Conservation (phyloP, 1,139 yeast species). For the Lodderomyces margitis region DNA sequence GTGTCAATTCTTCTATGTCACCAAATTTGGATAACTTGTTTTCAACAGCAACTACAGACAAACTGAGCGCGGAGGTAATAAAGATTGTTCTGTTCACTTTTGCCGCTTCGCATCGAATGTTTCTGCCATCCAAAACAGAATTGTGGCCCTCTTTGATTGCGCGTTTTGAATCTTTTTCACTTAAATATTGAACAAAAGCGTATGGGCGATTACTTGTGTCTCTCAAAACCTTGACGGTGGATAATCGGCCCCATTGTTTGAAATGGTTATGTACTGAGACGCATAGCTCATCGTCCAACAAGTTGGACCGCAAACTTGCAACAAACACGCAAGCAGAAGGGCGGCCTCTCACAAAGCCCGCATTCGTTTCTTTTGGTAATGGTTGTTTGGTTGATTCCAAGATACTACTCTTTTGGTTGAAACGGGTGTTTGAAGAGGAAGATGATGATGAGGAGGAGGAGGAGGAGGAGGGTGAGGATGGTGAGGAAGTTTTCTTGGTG, state of each 20-base stretch:
- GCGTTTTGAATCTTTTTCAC: slow-evolving; percentile 62
- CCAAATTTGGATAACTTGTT: slow-evolving; percentile 55
- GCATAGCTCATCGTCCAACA: slow-evolving; percentile 68
- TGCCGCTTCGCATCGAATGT: slow-evolving; percentile 85
- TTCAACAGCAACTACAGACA: slow-evolving; percentile 32
- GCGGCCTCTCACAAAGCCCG: slow-evolving; percentile 29
- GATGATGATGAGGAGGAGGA: slow-evolving; percentile 6
- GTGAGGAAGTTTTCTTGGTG: slow-evolving; percentile 8
- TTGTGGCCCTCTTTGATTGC: slow-evolving; percentile 75
- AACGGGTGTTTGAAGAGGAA: neutral
- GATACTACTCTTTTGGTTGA: neutral
- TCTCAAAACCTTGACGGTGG: slow-evolving; percentile 80
- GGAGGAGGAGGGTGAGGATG: slow-evolving; percentile 9
- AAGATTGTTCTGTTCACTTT: slow-evolving; percentile 85
- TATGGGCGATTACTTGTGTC: slow-evolving; percentile 85
- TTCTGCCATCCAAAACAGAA: slow-evolving; percentile 66
- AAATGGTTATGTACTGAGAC: slow-evolving; percentile 66
- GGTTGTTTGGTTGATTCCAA: neutral
- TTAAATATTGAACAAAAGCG: slow-evolving; percentile 86
- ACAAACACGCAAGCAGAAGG: slow-evolving; percentile 91
- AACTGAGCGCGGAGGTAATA: slow-evolving; percentile 32
- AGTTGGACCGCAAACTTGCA: slow-evolving; percentile 67
- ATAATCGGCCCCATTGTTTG: slow-evolving; percentile 63
- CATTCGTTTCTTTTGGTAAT: neutral
- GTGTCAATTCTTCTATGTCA: slow-evolving; percentile 66